phyloP scores from a whole-genome alignment of 148 eudicot species.

The Vaccinium corymbosum region DNA sequence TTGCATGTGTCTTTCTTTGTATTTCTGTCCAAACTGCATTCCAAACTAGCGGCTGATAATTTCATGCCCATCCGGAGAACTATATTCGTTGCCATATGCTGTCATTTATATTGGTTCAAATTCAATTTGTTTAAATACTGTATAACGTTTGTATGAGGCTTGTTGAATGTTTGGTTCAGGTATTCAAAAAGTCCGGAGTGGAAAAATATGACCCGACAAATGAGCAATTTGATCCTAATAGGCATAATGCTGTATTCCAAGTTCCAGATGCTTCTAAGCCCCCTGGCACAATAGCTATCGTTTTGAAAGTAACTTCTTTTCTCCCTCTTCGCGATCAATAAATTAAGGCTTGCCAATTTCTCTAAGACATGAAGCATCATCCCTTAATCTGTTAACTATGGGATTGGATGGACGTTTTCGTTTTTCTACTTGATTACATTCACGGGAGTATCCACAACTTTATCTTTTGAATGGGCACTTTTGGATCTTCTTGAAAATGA shows the following conservation, averaged over 20 bases:
- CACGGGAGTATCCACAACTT: not conserved
- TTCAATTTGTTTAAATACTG: not conserved
- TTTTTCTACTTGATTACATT: not conserved
- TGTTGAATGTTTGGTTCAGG: conserved; percentile 36
- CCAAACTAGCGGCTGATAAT: not conserved
- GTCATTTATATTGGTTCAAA: not conserved
- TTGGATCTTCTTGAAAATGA: not conserved
- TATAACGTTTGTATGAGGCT: not conserved
- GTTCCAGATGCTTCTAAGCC: conserved; percentile 84
- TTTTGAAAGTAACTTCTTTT: conserved; percentile 61
- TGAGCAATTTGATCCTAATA: conserved; percentile 90
- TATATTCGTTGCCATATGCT: not conserved
- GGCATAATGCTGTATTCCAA: conserved; percentile 91
- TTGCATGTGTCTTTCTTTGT: not conserved
- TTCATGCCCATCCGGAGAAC: not conserved
- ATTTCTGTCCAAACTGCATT: not conserved
- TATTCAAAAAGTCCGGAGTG: conserved; percentile 70
- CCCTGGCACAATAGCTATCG: conserved; percentile 75
- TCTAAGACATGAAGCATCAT: not conserved
- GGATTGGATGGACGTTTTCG: not conserved
- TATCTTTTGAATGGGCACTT: not conserved
- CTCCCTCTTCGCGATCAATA: not conserved
- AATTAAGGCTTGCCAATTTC: not conserved
- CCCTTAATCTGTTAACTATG: not conserved
- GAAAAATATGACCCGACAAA: conserved; percentile 73